Evolutionary conservation across 805 yeast genomes (phyloP), one percentile per base, ranked within the genome.

Genomic region (Wickerhamomyces chambardii): DNA sequence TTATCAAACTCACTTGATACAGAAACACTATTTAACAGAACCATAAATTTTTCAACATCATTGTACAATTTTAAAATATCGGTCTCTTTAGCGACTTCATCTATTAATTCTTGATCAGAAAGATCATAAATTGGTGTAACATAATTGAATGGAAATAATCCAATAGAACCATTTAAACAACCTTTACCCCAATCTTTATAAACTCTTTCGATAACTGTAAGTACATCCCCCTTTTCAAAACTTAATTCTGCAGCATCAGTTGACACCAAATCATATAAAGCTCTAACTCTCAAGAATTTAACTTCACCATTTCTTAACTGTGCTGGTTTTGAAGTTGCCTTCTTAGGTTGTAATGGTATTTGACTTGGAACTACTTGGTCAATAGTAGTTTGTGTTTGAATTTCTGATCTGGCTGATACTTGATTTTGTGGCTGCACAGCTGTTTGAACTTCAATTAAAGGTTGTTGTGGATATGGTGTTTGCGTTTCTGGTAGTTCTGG

Each of bases 151-250:
- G 98, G 98, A 57, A 90, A 87, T 14, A 92, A 80, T 15, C 98
- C 98, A 33, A 77, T 67, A 36, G 68, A 70, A 1, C 96, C 96
- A 36, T 73, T 68, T 34, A 90, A 59, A 6, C 90, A 74, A 14
- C 98, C 98, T 45, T 85, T 71, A 81, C 96, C 84, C 98, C 98
- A 90, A 51, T 90, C 97, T 41, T 84, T 70, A 55, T 87, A 89
- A 5, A 84, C 95, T 14, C 81, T 70, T 47, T 89, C 97, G 26
- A 89, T 66, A 1, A 92, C 95, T 1, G 81, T 79, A 33, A 90
- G 89, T 14, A 85, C 65, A 52, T 90, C 97, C 28, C 95, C 97
- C 48, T 78, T 78, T 33, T 77, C 66, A 59, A 92, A 90, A 2
- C 95, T 78, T 30, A 90, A 67, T 45, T 92, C 97, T 41, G 89